A percentile compares a stretch with the other conserved stretches of the same genome.
These are phyloP conservation scores for Globisporangium paroecandrum DNA, from an alignment of 352 stramenopile species.

Conservation along the genomic window DNA sequence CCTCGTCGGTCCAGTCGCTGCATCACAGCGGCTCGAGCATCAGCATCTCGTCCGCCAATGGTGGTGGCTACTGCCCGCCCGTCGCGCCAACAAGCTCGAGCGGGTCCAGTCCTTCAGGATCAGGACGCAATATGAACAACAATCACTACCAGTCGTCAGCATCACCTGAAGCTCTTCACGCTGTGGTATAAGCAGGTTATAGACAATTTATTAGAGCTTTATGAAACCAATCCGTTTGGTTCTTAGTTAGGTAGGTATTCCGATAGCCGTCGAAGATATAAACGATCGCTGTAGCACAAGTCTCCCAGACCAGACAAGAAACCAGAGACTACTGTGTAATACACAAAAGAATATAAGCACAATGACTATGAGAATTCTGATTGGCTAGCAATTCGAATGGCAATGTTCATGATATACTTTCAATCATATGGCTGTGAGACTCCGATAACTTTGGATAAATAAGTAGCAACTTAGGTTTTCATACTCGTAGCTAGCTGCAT, in stretches of 20 bases:
- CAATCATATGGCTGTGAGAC: too few species aligned
- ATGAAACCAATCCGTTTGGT: neutral
- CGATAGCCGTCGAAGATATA: neutral
- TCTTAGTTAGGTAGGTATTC: neutral
- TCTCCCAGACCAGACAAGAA: neutral
- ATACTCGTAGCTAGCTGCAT: neutral
- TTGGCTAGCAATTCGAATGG: neutral
- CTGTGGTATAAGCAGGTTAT: neutral
- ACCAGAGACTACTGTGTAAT: neutral
- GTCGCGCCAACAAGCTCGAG: neutral
- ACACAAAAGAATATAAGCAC: neutral
- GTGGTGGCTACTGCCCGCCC: constrained; percentile 3
- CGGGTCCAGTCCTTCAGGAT: neutral
- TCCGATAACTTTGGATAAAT: neutral
- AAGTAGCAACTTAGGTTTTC: neutral
- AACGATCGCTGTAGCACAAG: neutral
- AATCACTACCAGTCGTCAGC: neutral
- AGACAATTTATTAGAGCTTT: neutral
- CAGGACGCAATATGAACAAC: neutral
- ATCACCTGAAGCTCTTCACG: neutral
- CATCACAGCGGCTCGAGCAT: neutral
- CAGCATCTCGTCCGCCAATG: constrained; percentile 33
- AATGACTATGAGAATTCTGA: neutral
- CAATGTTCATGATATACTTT: neutral
- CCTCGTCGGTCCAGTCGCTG: neutral